Base-by-base conservation (phyloP, 1,284 basidiomycete species). In the Marasmius fiardii region DNA sequence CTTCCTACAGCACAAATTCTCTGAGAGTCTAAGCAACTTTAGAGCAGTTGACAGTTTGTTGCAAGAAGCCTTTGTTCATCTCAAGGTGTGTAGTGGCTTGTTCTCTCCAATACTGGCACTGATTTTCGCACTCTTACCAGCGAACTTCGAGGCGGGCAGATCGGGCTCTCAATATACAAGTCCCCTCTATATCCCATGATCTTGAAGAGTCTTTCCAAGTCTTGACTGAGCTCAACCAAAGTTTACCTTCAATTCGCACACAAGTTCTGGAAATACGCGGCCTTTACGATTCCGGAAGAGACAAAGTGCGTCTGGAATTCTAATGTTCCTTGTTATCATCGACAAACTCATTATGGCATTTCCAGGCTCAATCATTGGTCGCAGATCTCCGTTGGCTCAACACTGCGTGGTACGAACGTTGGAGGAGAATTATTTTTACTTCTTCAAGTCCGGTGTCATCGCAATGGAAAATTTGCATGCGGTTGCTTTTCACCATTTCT, bases 341-440 rank as follows among this genome's bases (percentile, higher is more conserved):
- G 12, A 49, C 35, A 44, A 50, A 44, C 24, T 41, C 31, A 12
- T 35, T 23, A 34, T 21, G n/a, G n/a, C n/a, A n/a, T n/a, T n/a
- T n/a, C n/a, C 57, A 89, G 85, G 88, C 88, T 6, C 74, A 80
- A 62, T 66, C 74, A 10, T 79, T 90, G 21, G 79, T 84, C 26
- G 67, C 67, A 3, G 83, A 85, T 56, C 72, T 90, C 52, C 75
- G 76, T 52, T 90, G 88, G 88, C 73, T 90, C 26, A 87, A 89
- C 65, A 88, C 83, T 0, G 83, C 86, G 49, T 82, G 87, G 65
- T 85, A 86, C 54, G 81, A 85, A 64, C 83, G 87, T 18, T 85
- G 85, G 78, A 78, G 86, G 47, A 69, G 77, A 26, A 84, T 83
- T 68, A 83, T 90, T 62, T 90, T 90, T 72, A 83, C 86, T 0